Evolutionary conservation across 352 stramenopile species (phyloP), one percentile per base, ranked within the genome.

Genomic region (Phytophthora nicotianae): DNA sequence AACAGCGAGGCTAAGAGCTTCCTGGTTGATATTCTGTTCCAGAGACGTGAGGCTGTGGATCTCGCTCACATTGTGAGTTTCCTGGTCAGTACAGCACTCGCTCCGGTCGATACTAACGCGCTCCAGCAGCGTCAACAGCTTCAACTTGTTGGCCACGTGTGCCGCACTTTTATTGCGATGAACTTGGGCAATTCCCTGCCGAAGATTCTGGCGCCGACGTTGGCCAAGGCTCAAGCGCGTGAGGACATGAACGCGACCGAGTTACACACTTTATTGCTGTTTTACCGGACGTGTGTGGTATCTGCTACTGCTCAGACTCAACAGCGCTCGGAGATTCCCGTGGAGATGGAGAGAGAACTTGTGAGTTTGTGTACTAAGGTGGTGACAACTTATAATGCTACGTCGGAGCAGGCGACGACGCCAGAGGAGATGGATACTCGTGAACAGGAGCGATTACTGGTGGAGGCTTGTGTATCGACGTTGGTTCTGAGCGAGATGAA

Each of bases 1-100:
- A 59, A 80, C 47, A 58, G 75, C 21, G 71, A 92, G 33, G 83
- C 81, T n/a, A 95, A 95, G 70, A 91, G 74, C 27, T 95, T 92
- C 45, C 61, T 93, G 17, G 79, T 95, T 40, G 86, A 95, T 43
- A 90, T 95, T 66, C 37, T 95, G 2, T 79, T 88, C 59, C 81
- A 90, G 55, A 79, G 83, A 5, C 68, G 75, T 23, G 70, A 88
- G 20, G 64, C 53, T 50, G 56, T 95, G 38, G 82, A 95, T 55
- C 72, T 92, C 2, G 83, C 80, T 5, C 82, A 90, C 55, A 73
- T 95, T 14, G 77, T 91, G 21, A 93, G 83, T 52, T 95, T 95
- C 64, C 73, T 93, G 24, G 86, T 95, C 55, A 93, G 83, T 37
- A 78, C 74, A 5, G 72, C 88, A 16, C 73, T 95, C n/a, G 72